Conservation (phyloP, 2,329 filamentous ascomycete genomes). For the Alternaria sp. region DNA sequence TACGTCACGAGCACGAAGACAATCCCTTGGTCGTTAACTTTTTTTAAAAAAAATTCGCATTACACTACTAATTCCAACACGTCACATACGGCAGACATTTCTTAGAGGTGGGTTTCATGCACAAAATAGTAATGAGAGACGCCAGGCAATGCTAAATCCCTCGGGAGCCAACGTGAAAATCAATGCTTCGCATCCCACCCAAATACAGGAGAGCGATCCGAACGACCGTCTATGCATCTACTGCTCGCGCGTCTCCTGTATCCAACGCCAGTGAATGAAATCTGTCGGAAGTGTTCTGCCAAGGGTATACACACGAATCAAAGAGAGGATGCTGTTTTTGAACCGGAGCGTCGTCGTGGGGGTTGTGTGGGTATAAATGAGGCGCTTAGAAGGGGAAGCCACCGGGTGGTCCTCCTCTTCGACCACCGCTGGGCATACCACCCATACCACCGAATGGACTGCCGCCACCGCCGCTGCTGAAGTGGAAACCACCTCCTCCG, state of each 20-base stretch:
- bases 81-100: not conserved
- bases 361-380: not conserved
- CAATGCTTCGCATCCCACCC: constrained; percentile 15
- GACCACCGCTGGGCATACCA: constrained; percentile 45
- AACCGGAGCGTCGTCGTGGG: not conserved
- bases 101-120: not conserved
- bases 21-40: not conserved
- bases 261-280: constrained; percentile 36
- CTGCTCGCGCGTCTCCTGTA: constrained; percentile 37
- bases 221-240: constrained; percentile 23
- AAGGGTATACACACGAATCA: constrained; percentile 33
- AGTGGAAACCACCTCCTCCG: constrained; percentile 58
- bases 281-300: constrained; percentile 16
- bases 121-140: constrained; percentile 3
- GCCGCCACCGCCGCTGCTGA: constrained; percentile 53
- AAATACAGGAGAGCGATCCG: constrained; percentile 5
- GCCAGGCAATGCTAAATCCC: constrained; percentile 14
- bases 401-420: constrained; percentile 42
- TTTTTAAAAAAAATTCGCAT: not conserved
- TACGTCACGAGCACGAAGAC: not conserved
- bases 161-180: constrained; percentile 18
- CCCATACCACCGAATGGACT: constrained; percentile 48
- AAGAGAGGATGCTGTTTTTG: not conserved
- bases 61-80: not conserved
- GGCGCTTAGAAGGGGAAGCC: constrained; percentile 40